Conservation (phyloP, 805 yeast genomes). For the Jamesozyma hellenica region DNA sequence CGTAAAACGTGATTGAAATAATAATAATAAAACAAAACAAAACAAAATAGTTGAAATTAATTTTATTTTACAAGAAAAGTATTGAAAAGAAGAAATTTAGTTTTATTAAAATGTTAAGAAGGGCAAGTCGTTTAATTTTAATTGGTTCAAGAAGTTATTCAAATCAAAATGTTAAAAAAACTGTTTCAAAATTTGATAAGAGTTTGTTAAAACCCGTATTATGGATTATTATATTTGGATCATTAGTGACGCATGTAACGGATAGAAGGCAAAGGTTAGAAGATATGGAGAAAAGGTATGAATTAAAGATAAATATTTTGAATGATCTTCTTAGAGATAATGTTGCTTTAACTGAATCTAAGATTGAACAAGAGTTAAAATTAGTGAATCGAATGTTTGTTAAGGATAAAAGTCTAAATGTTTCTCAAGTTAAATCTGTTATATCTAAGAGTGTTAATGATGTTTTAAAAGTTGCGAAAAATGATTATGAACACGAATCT, state of each 20-base stretch:
- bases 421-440: constrained; percentile 1
- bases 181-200: constrained; percentile 16
- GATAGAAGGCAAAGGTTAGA: constrained; percentile 33
- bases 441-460: constrained; percentile 11
- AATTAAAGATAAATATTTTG: constrained; percentile 31
- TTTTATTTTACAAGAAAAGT: too few species aligned
- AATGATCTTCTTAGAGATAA: constrained; percentile 34
- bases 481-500: constrained; percentile 13
- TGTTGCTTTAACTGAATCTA: constrained; percentile 30
- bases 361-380: constrained; percentile 34
- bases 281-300: constrained; percentile 32
- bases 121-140: too few species aligned
- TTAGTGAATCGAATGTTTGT: constrained; percentile 30
- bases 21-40: background rate
- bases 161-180: too few species aligned
- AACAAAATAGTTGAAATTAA: background rate
- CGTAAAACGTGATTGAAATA: too few species aligned
- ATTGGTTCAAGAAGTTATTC: too few species aligned
- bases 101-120: too few species aligned
- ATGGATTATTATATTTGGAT: constrained; percentile 36
- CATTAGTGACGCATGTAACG: constrained; percentile 39
- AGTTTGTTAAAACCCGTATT: constrained; percentile 32
- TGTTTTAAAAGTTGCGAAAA: constrained; percentile 7
- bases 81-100: too few species aligned
- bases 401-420: background rate